Evolutionary conservation across 768 basidiomycete genomes (phyloP).

Genomic region (Leccinum arenicola): DNA sequence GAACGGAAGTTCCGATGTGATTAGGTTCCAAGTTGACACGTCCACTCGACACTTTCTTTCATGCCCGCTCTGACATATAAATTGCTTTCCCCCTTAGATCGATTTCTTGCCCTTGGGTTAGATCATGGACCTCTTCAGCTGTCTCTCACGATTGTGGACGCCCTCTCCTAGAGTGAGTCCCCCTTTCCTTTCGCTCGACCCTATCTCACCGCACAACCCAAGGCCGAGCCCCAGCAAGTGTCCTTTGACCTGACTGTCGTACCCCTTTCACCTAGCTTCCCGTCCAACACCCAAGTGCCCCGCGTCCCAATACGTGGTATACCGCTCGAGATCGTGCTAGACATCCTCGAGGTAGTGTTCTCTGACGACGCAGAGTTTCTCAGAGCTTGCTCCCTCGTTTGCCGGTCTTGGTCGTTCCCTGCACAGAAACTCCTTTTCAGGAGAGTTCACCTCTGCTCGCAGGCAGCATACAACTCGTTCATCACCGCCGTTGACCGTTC

Average conservation of each 20-base stretch:
- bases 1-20: background rate
- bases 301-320: slow-evolving; percentile 34
- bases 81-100: background rate
- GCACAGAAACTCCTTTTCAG: slow-evolving; percentile 67
- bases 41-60: background rate
- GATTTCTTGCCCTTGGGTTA: slow-evolving; percentile 12
- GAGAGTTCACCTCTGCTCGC: slow-evolving; percentile 51
- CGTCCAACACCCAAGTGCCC: slow-evolving; percentile 14
- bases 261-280: slow-evolving; percentile 21
- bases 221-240: slow-evolving; percentile 37
- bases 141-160: slow-evolving; percentile 18
- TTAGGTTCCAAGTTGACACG: background rate
- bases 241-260: slow-evolving; percentile 38
- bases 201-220: slow-evolving; percentile 8
- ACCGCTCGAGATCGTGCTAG: slow-evolving; percentile 62
- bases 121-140: slow-evolving; percentile 26
- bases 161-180: slow-evolving; percentile 26
- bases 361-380: slow-evolving; percentile 44
- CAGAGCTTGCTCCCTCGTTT: slow-evolving; percentile 57
- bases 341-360: slow-evolving; percentile 59
- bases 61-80: background rate
- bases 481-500: slow-evolving; percentile 45
- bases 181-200: background rate
- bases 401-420: slow-evolving; percentile 60
- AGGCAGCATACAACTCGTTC: slow-evolving; percentile 54